phyloP scores from a whole-genome alignment of 768 basidiomycete species.

The Trametes coccinea region DNA sequence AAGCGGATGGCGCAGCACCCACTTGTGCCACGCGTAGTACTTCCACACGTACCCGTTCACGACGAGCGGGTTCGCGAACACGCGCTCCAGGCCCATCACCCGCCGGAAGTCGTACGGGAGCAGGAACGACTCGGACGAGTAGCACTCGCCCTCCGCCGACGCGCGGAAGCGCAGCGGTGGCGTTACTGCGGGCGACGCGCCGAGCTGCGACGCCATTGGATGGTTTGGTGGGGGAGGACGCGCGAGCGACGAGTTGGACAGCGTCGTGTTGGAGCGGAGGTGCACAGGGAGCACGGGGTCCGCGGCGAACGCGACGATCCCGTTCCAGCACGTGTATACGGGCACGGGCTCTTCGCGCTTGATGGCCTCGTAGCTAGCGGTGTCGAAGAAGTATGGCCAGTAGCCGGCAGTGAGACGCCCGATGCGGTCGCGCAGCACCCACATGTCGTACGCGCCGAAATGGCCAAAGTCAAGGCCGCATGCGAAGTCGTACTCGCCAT shows the following conservation, averaged over 20 bases:
- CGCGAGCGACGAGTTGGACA: conserved; percentile 36
- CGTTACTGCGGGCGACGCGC: conserved; percentile 32
- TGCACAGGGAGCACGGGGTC: conserved; percentile 43
- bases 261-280: conserved; percentile 39
- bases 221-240: conserved; percentile 33
- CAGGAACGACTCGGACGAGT: conserved; percentile 42
- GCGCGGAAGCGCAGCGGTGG: conserved; percentile 37
- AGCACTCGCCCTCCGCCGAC: conserved; percentile 33
- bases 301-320: conserved; percentile 41
- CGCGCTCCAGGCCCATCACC: conserved; percentile 37
- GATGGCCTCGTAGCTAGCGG: conserved; percentile 37
- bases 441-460: conserved; percentile 39
- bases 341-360: conserved; percentile 42
- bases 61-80: conserved; percentile 42
- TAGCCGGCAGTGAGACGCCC: conserved; percentile 32
- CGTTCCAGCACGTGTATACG: conserved; percentile 49
- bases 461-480: conserved; percentile 43
- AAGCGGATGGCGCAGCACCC: conserved; percentile 37
- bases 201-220: conserved; percentile 24
- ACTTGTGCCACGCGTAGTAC: conserved; percentile 32
- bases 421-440: conserved; percentile 39
- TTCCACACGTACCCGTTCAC: conserved; percentile 39
- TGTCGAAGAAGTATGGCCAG: conserved; percentile 47
- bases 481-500: conserved; percentile 44
- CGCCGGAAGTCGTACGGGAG: conserved; percentile 46